Evolutionary conservation across 768 basidiomycete genomes (phyloP).

Genomic region (Ramaria sp.): DNA sequence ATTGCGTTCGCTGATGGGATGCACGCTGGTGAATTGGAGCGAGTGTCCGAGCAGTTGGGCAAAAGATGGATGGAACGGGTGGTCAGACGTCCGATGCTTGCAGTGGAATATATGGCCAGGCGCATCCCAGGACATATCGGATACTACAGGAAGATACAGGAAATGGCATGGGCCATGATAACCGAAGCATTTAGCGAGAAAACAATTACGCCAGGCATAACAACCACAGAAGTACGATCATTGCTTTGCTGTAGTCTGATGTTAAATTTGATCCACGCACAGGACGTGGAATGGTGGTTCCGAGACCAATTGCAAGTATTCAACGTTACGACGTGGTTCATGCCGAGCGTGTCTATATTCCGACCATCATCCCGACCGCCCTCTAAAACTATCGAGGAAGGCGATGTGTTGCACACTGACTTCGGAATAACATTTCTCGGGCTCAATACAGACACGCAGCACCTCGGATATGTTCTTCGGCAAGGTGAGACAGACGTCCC

Average conservation of each 20-base stretch:
- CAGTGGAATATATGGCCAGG: conserved; percentile 36
- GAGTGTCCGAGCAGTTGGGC: conserved; percentile 28
- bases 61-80: conserved; percentile 30
- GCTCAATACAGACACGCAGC: conserved; percentile 46
- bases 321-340: conserved; percentile 42
- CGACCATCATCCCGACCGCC: conserved; percentile 31
- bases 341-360: conserved; percentile 38
- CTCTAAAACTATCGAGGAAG: conserved; percentile 30
- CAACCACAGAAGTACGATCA: conserved; percentile 26
- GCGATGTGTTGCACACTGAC: conserved; percentile 44
- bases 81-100: conserved; percentile 35
- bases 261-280: neutral
- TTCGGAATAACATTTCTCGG: conserved; percentile 45
- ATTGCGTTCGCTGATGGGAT: conserved; percentile 41
- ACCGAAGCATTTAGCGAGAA: conserved; percentile 41
- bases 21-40: conserved; percentile 36
- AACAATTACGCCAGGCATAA: conserved; percentile 31
- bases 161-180: conserved; percentile 41
- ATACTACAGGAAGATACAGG: conserved; percentile 37
- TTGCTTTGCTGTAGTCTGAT: neutral
- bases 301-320: conserved; percentile 37
- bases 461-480: conserved; percentile 44
- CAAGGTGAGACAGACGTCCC: conserved; percentile 33
- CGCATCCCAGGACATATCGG: conserved; percentile 31
- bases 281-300: conserved; percentile 49